Conservation (phyloP, 768 basidiomycete species). For the Imleria badia region DNA sequence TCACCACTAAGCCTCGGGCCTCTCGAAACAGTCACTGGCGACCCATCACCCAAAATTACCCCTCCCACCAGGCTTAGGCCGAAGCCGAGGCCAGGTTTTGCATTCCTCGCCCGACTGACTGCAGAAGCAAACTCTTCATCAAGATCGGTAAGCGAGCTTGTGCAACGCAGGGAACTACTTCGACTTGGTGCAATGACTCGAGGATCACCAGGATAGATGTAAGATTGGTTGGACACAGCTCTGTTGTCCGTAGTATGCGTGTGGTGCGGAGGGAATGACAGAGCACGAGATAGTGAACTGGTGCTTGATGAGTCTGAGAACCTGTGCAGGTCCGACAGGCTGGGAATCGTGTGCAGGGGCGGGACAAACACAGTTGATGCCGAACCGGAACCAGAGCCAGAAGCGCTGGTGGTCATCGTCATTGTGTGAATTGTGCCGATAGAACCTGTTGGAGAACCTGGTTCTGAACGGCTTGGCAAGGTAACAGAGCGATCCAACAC, state of each 20-base stretch:
- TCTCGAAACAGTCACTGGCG: constrained; percentile 73
- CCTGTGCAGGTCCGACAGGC: constrained; percentile 62
- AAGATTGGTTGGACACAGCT: constrained; percentile 62
- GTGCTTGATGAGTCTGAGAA: constrained; percentile 43
- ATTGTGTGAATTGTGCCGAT: constrained; percentile 72
- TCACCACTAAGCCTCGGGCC: constrained; percentile 48
- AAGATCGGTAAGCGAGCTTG: constrained; percentile 76
- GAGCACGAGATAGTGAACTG: constrained; percentile 38
- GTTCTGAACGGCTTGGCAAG: constrained; percentile 44
- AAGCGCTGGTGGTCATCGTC: constrained; percentile 40
- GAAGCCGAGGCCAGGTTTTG: constrained; percentile 44
- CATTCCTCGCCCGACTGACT: constrained; percentile 40
- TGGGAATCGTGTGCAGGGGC: constrained; percentile 66
- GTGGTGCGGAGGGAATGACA: constrained; percentile 57
- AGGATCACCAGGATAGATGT: constrained; percentile 70
- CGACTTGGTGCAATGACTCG: constrained; percentile 71
- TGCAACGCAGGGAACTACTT: constrained; percentile 56
- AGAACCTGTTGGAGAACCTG: constrained; percentile 51
- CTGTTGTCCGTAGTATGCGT: constrained; percentile 73
- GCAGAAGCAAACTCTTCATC: constrained; percentile 55
- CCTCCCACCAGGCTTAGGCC: constrained; percentile 43
- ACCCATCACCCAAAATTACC: constrained; percentile 47
- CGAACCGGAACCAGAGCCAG: constrained; percentile 48
- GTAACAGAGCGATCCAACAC: constrained; percentile 65
- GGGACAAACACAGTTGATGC: constrained; percentile 78